A percentile compares a stretch with the other conserved stretches of the same genome.
Evolutionary conservation across 1,284 basidiomycete genomes (phyloP).

Genomic region (Leccinum pachyderme): DNA sequence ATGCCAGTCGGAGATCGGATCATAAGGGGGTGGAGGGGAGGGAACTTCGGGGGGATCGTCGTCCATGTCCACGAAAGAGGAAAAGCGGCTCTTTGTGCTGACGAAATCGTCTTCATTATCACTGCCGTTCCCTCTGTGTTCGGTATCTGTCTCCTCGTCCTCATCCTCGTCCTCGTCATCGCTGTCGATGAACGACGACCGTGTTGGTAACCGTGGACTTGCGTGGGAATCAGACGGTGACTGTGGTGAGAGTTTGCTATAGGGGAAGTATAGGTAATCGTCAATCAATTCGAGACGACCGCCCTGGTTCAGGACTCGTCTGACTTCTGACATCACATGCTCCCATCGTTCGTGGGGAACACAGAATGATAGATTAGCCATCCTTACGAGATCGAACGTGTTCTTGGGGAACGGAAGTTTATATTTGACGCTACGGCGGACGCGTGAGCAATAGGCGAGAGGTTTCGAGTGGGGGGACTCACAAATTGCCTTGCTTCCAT

Average conservation of each 20-base stretch:
- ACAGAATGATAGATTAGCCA: slow-evolving; percentile 61
- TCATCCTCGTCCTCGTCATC: slow-evolving; percentile 1
- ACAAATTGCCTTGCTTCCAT: slow-evolving; percentile 67
- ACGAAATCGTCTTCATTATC: slow-evolving; percentile 30
- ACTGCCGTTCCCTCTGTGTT: slow-evolving; percentile 5
- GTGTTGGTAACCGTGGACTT: background rate
- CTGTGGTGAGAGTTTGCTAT: slow-evolving; percentile 31
- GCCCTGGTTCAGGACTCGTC: slow-evolving; percentile 57
- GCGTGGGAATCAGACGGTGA: slow-evolving; percentile 8
- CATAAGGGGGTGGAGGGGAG: slow-evolving; percentile 13
- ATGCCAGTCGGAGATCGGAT: slow-evolving; percentile 36
- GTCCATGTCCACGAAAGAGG: slow-evolving; percentile 19
- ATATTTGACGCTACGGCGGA: slow-evolving; percentile 46
- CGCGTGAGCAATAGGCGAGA: slow-evolving; percentile 8
- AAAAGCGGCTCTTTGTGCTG: slow-evolving; percentile 34
- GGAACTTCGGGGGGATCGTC: slow-evolving; percentile 5
- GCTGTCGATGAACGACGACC: slow-evolving; percentile 17
- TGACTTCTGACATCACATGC: slow-evolving; percentile 52
- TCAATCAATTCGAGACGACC: slow-evolving; percentile 71
- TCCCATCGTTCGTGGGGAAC: slow-evolving; percentile 61
- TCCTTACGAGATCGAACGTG: slow-evolving; percentile 66
- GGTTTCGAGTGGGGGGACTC: slow-evolving; percentile 27
- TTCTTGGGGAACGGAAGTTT: slow-evolving; percentile 57
- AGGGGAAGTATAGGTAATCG: slow-evolving; percentile 66
- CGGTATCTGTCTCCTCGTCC: slow-evolving; percentile 7